phyloP scores from a whole-genome alignment of 306 rosid species.

The Carpinus fangiana region DNA sequence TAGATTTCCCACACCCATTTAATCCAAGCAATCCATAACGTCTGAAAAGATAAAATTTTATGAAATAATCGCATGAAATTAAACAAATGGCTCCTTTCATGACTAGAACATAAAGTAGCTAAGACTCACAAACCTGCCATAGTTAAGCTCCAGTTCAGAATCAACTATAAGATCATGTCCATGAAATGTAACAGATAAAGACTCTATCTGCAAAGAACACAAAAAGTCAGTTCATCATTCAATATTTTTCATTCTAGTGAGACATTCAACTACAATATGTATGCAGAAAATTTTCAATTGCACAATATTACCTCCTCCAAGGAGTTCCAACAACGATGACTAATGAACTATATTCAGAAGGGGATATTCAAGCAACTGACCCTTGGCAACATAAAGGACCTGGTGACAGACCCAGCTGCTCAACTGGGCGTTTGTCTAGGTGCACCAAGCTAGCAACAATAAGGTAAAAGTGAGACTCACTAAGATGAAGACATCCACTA shows the following conservation, averaged over 20 bases:
- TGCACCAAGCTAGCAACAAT: conserved; percentile 35
- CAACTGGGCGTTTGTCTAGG: conserved; percentile 32
- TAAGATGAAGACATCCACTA: conserved; percentile 14
- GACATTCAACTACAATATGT: conserved; percentile 11
- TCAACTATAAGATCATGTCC: conserved; percentile 96
- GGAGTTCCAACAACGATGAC: conserved; percentile 8
- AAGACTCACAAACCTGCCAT: conserved; percentile 70
- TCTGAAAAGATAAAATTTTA: conserved; percentile 39
- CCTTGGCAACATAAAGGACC: conserved; percentile 27
- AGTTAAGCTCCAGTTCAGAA: conserved; percentile 91
- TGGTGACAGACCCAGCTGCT: conserved; percentile 34
- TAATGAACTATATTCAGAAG: conserved; percentile 29
- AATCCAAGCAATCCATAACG: conserved; percentile 96
- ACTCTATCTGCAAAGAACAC: conserved; percentile 71
- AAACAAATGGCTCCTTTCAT: not conserved
- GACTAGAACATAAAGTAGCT: not conserved
- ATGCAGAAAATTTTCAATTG: conserved; percentile 6
- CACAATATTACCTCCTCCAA: conserved; percentile 23
- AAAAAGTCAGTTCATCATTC: conserved; percentile 14
- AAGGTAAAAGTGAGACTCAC: conserved; percentile 31
- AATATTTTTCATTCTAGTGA: not conserved
- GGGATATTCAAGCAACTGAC: conserved; percentile 24
- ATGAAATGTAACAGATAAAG: conserved; percentile 91
- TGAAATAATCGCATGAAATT: not conserved
- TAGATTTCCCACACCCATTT: conserved; percentile 97